Percentiles rank a stretch among this genome's conserved stretches.
Conservation (phyloP, 2,329 filamentous ascomycete species). For the Diaporthe ilicicola region DNA sequence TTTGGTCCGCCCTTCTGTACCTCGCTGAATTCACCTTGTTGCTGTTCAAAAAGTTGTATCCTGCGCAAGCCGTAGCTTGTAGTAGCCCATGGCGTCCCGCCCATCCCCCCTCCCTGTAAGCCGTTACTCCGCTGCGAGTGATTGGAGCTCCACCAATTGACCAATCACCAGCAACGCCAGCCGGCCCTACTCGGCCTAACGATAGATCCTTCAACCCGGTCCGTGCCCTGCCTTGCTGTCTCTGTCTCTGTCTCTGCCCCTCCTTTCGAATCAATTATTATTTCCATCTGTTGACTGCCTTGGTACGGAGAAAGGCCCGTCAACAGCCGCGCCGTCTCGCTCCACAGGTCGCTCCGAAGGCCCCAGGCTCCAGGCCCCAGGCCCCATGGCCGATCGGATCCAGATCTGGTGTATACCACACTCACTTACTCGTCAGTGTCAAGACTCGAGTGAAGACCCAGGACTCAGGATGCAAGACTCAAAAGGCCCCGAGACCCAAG, state of each 20-base stretch:
- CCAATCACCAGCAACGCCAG: conserved; percentile 12
- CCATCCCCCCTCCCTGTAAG: too few species aligned
- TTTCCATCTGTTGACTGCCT: background rate
- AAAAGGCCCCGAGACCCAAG: background rate
- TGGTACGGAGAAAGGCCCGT: background rate
- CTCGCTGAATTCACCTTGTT: too few species aligned
- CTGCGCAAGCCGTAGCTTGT: background rate
- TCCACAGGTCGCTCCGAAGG: background rate
- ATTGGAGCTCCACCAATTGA: background rate
- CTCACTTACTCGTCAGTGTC: background rate
- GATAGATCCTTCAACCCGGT: background rate
- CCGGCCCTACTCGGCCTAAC: background rate
- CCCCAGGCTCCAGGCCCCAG: background rate
- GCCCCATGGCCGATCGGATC: conserved; percentile 5
- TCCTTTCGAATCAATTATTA: background rate
- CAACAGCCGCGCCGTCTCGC: background rate
- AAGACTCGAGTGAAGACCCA: background rate
- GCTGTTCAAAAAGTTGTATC: background rate
- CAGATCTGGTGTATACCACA: background rate
- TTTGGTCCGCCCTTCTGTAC: too few species aligned
- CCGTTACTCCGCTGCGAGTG: background rate
- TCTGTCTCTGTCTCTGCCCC: background rate
- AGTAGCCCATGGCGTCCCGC: too few species aligned
- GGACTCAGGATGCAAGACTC: background rate
- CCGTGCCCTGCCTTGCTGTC: conserved; percentile 7